phyloP scores from a whole-genome alignment of 176 grass and related monocot species.

The Urochloa ruziziensis region DNA sequence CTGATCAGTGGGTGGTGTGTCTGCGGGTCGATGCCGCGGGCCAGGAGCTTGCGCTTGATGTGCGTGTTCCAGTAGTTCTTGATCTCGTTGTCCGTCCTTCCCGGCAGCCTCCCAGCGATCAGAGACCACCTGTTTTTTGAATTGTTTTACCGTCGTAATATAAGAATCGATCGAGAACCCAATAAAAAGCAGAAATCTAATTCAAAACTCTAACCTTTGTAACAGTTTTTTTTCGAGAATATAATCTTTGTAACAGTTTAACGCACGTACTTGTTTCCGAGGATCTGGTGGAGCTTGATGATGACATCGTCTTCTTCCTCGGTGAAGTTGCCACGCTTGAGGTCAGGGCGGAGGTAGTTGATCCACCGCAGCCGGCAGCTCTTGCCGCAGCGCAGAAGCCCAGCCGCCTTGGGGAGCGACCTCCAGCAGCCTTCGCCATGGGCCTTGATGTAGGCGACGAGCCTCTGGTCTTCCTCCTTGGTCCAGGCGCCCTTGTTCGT shows the following conservation, averaged over 20 bases:
- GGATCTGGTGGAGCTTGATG: slow-evolving; percentile 74
- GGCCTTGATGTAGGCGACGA: slow-evolving; percentile 74
- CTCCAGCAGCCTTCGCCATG: slow-evolving; percentile 91
- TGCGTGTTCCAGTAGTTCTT: slow-evolving; percentile 98
- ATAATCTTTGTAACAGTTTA: no score
- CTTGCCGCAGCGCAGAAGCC: slow-evolving; percentile 76
- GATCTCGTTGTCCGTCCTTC: slow-evolving; percentile 91
- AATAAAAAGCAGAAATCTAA: neutral
- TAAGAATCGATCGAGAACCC: neutral
- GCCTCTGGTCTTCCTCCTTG: slow-evolving; percentile 84
- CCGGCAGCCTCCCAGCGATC: slow-evolving; percentile 69
- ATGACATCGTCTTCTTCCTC: slow-evolving; percentile 73
- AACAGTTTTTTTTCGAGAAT: no score
- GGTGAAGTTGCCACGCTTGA: slow-evolving; percentile 92
- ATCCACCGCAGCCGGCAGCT: slow-evolving; percentile 88
- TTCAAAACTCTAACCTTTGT: neutral
- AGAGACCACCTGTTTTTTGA: slow-evolving; percentile 62
- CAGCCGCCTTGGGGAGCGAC: slow-evolving; percentile 81
- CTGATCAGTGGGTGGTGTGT: slow-evolving; percentile 52
- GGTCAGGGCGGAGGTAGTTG: slow-evolving; percentile 78
- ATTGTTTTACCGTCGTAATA: neutral
- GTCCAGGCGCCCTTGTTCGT: slow-evolving; percentile 97
- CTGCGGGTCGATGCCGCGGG: slow-evolving; percentile 62
- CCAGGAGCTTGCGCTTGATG: slow-evolving; percentile 75
- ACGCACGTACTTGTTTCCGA: slow-evolving; percentile 69